Evolutionary conservation across 225 moss, liverwort and hornwort genomes (phyloP).

Genomic region (Marchantia polymorpha): DNA sequence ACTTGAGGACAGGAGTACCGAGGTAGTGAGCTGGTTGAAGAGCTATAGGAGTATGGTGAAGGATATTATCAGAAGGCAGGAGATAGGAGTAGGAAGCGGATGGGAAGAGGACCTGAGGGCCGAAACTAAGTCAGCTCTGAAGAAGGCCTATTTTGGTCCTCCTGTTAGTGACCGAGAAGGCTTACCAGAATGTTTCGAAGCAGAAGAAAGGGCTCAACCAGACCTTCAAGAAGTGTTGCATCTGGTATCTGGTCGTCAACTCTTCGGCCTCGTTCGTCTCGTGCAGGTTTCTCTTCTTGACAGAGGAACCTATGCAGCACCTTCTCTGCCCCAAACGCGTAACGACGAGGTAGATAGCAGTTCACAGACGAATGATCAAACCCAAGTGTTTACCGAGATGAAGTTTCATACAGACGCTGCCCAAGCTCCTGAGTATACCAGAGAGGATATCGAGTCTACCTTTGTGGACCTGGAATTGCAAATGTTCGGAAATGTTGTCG

Average conservation of each 20-base stretch:
- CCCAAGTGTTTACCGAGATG: not conserved
- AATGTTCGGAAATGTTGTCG: slow-evolving; percentile 79
- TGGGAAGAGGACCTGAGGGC: slow-evolving; percentile 72
- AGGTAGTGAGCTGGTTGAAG: slow-evolving; percentile 83
- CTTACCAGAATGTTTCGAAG: slow-evolving; percentile 83
- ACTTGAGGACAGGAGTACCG: slow-evolving; percentile 37
- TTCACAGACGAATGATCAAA: slow-evolving; percentile 13
- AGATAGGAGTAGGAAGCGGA: slow-evolving; percentile 69
- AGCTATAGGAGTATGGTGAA: slow-evolving; percentile 66
- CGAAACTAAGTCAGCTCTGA: slow-evolving; percentile 68
- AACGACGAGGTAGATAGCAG: slow-evolving; percentile 15
- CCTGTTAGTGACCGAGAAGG: slow-evolving; percentile 64
- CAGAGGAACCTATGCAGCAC: slow-evolving; percentile 23
- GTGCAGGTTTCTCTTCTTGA: slow-evolving; percentile 27
- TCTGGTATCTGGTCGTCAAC: slow-evolving; percentile 85
- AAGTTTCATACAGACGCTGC: not conserved
- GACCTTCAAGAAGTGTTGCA: slow-evolving; percentile 66
- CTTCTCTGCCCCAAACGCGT: slow-evolving; percentile 25
- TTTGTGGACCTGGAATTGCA: slow-evolving; percentile 85
- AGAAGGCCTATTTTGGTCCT: slow-evolving; percentile 87
- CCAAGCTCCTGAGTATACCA: not conserved
- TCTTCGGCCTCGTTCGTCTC: slow-evolving; percentile 78
- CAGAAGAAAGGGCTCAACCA: slow-evolving; percentile 82
- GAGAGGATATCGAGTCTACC: slow-evolving; percentile 39
- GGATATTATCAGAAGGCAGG: slow-evolving; percentile 54